phyloP scores from a whole-genome alignment of 2,329 filamentous ascomycete genomes.

The Sclerotinia subarctica region DNA sequence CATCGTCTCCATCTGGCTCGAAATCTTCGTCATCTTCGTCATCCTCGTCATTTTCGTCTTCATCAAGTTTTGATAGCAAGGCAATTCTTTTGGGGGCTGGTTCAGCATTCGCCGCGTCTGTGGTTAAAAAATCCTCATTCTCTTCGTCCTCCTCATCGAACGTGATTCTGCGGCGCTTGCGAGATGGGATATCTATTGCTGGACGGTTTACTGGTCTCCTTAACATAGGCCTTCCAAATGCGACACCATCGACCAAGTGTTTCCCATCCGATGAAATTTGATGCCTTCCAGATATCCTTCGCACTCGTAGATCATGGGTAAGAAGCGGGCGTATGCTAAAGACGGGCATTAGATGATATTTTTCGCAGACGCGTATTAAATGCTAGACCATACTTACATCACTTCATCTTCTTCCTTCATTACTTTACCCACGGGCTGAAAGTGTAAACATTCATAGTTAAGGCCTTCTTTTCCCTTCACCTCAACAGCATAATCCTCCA shows the following conservation, averaged over 20 bases:
- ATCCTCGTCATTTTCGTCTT: conserved; percentile 23
- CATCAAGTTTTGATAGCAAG: not conserved
- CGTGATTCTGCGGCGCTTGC: conserved; percentile 61
- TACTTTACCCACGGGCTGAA: conserved; percentile 65
- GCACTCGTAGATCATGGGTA: conserved; percentile 68
- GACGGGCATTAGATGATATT: conserved; percentile 15
- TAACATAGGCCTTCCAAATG: conserved; percentile 74
- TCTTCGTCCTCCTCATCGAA: conserved; percentile 43
- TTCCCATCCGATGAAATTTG: conserved; percentile 78
- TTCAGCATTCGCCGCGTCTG: conserved; percentile 16
- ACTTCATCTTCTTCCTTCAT: conserved; percentile 83
- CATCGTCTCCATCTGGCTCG: conserved; percentile 32
- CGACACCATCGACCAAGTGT: conserved; percentile 80
- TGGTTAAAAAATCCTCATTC: conserved; percentile 35
- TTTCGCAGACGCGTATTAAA: not conserved
- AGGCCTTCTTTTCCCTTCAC: conserved; percentile 53
- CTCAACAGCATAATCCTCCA: conserved; percentile 88
- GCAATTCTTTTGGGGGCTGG: conserved; percentile 33
- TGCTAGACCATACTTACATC: conserved; percentile 52
- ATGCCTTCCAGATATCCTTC: conserved; percentile 70
- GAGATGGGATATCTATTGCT: conserved; percentile 65
- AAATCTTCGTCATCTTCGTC: conserved; percentile 30
- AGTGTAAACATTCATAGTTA: conserved; percentile 85
- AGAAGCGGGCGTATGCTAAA: conserved; percentile 73
- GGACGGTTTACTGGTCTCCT: conserved; percentile 60